Conservation (phyloP, 2,329 filamentous ascomycete genomes). For the Botrytis squamosa region DNA sequence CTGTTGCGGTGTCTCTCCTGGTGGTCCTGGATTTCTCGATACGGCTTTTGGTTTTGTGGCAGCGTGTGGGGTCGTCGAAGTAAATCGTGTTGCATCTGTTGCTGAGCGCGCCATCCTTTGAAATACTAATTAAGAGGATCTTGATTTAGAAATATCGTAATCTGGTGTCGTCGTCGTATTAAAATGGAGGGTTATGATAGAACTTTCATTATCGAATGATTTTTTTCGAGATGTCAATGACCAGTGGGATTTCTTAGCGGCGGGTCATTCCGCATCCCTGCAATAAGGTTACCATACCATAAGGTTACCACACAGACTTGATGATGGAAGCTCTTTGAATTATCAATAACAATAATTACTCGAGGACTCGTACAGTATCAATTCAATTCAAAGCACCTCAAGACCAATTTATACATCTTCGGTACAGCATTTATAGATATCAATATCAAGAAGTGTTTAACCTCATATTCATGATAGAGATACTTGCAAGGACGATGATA, state of each 20-base stretch:
- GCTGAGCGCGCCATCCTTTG: constrained; percentile 60
- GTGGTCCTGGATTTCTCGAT: constrained; percentile 28
- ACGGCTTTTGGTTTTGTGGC: constrained; percentile 53
- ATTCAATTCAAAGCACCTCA: no score
- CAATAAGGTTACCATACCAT: background rate
- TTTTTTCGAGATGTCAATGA: constrained; percentile 31
- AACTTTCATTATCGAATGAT: constrained; percentile 27
- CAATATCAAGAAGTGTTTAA: background rate
- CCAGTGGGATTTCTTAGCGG: constrained; percentile 29
- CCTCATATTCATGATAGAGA: background rate
- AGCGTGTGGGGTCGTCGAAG: constrained; percentile 67
- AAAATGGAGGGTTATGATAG: constrained; percentile 24
- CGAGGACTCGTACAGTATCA: background rate
- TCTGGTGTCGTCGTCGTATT: constrained; percentile 22
- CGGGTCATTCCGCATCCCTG: constrained; percentile 27
- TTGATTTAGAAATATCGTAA: background rate
- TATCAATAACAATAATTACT: background rate
- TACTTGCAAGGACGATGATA: background rate
- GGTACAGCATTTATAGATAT: background rate
- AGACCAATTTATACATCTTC: background rate
- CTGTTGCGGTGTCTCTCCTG: constrained; percentile 41
- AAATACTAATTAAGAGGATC: background rate
- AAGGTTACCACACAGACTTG: background rate
- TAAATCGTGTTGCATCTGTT: constrained; percentile 78
- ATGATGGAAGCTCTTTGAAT: background rate